Evolutionary conservation across 225 moss, liverwort and hornwort species (phyloP), one percentile per base, ranked within the genome.

Genomic region (Rhytidiadelphus loreus): DNA sequence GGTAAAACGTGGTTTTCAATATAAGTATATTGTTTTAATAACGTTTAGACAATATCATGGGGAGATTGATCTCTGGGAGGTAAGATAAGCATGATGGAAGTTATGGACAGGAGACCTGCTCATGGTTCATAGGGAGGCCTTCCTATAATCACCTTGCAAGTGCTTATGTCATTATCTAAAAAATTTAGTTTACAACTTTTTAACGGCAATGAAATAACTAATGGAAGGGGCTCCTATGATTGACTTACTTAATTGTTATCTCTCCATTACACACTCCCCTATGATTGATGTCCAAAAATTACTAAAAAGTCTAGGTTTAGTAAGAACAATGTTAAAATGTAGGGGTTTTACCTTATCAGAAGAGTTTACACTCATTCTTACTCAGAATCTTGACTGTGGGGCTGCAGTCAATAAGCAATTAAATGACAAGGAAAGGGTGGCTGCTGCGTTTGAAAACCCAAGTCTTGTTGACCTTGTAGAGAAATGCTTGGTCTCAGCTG

Each of bases 391-490:
- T 89, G 58, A 20, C 83, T 83, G 87, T 87, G 86, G 59, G 59
- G 43, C 66, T 94, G 90, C 96, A 94, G 98, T 97, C 88, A 99
- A 99, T 77, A 99, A 99, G 92, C 98, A 99, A 86, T 87, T 99
- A 84, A 99, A 96, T 86, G 98, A 97, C 91, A 99, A 99, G 92
- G 98, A 99, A 93, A 94, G 98, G 90, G 97, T 99, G 88, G 97
- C 97, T 62, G 98, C 98, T 82, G 98, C 98, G 74, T 92, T 97
- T 57, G 98, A 99, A 78, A 98, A 98, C 57, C 96, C 97, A 73
- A 90, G 93, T 84, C 93, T 99, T 64, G 92, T 96, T 81, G 96
- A 96, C 53, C 95, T 97, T 88, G 96, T 99, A 77, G 98, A 97
- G 85, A 99, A 93, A 89, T 99, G 98, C 92, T 95, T 99, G 91